These are phyloP conservation scores for Pestalotiopsis sp. DNA, from an alignment of 2,329 filamentous ascomycete genomes.

Conservation along the genomic window DNA sequence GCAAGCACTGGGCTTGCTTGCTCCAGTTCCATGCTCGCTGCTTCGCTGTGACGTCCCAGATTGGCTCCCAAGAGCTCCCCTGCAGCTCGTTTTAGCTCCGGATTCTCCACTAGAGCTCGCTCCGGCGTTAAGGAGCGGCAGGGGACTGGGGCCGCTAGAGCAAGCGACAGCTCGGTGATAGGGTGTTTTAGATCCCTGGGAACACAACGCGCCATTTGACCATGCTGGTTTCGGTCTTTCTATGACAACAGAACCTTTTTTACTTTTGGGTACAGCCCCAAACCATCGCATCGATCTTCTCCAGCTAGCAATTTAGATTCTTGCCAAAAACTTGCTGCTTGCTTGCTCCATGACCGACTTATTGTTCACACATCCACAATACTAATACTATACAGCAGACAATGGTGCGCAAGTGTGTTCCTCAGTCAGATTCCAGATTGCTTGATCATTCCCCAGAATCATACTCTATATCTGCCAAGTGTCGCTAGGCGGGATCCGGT, in stretches of 20 bases:
- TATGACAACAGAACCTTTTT: not conserved
- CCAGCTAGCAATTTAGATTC: not conserved
- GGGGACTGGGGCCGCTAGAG: not conserved
- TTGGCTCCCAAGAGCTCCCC: not conserved
- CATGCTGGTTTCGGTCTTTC: not conserved
- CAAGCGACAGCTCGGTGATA: not conserved
- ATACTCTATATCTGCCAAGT: not conserved
- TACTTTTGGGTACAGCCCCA: not conserved
- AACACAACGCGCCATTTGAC: not conserved
- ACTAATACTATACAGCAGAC: not conserved
- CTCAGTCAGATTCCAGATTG: not conserved
- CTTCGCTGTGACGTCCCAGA: not conserved
- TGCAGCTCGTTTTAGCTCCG: not conserved
- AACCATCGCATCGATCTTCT: not conserved
- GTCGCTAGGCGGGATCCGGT: not conserved
- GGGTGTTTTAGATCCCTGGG: not conserved
- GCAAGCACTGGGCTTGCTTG: not conserved
- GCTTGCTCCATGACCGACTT: too few relatives aligned
- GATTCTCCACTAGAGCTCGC: not conserved
- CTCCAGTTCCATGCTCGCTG: not conserved
- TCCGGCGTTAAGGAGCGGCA: not conserved
- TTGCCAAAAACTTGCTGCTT: too few relatives aligned
- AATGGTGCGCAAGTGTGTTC: not conserved
- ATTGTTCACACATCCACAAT: not conserved
- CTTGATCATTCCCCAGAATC: not conserved